These are phyloP conservation scores for Vigna reflexopilosa DNA, from an alignment of 306 rosid species.

Conservation along the genomic window DNA sequence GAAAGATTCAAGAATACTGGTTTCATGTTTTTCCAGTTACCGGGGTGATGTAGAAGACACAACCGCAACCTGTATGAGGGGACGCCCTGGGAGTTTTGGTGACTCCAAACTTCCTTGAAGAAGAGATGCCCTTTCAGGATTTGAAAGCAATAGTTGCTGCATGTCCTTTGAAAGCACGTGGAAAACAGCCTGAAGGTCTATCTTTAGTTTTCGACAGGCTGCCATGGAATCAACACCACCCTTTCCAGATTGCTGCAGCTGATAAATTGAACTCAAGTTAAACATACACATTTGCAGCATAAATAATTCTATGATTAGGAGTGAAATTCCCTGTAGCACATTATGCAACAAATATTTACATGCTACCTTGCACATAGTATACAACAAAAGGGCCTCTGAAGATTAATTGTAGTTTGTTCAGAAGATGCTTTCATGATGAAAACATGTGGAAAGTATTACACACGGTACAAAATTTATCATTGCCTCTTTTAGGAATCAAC, in stretches of 20 bases:
- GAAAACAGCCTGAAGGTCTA: slow-evolving; percentile 44
- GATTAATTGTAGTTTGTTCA: not conserved
- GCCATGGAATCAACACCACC: slow-evolving; percentile 36
- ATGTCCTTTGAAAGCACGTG: slow-evolving; percentile 45
- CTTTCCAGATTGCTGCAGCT: slow-evolving; percentile 45
- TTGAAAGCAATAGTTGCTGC: slow-evolving; percentile 45
- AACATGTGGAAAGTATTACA: not conserved
- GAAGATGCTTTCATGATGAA: not conserved
- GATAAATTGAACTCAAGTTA: slow-evolving; percentile 24
- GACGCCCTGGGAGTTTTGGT: slow-evolving; percentile 37
- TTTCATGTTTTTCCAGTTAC: slow-evolving; percentile 14
- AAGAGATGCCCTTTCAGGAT: slow-evolving; percentile 47
- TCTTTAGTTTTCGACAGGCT: slow-evolving; percentile 36
- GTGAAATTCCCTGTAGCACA: slow-evolving; percentile 1
- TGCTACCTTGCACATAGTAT: slow-evolving; percentile 5
- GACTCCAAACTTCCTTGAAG: slow-evolving; percentile 36
- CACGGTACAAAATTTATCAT: not conserved
- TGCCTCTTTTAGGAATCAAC: too few species aligned
- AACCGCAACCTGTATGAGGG: slow-evolving; percentile 34
- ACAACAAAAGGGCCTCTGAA: slow-evolving; percentile 3
- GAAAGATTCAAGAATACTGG: not conserved
- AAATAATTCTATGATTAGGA: not conserved
- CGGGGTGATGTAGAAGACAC: slow-evolving; percentile 40
- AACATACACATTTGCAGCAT: not conserved
- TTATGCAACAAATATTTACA: not conserved